Conservation (phyloP, 2,329 filamentous ascomycete species). For the Raffaelea deltoideospora region DNA sequence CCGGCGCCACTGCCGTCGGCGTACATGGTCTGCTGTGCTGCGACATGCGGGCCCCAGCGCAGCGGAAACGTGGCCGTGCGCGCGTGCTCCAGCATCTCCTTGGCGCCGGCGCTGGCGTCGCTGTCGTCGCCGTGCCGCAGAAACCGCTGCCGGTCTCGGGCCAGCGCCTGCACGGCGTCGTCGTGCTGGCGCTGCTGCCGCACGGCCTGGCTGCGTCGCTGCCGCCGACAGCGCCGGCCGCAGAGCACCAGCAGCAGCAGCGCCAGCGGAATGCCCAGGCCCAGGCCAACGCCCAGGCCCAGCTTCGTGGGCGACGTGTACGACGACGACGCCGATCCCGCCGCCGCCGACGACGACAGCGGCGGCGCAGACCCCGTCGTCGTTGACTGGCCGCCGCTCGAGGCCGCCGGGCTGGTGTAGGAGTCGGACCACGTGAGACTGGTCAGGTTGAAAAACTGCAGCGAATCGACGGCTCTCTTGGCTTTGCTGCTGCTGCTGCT, state of each 20-base stretch:
- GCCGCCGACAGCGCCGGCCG: slow-evolving; percentile 32
- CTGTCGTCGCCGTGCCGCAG: slow-evolving; percentile 22
- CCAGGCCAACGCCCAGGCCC: slow-evolving; percentile 49
- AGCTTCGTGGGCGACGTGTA: slow-evolving; percentile 13
- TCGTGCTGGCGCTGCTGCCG: slow-evolving; percentile 22
- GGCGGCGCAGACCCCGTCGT: too few relatives aligned
- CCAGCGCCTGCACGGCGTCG: slow-evolving; percentile 30
- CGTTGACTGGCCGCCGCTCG: slow-evolving; percentile 3
- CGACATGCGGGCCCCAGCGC: slow-evolving; percentile 14
- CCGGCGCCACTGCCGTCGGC: background rate
- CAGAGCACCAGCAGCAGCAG: slow-evolving; percentile 26
- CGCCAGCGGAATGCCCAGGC: slow-evolving; percentile 42
- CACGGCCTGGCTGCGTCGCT: too few relatives aligned
- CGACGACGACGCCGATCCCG: slow-evolving; percentile 1
- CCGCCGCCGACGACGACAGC: slow-evolving; percentile 2
- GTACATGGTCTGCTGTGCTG: too few relatives aligned
- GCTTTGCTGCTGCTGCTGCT: background rate
- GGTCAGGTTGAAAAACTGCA: slow-evolving; percentile 40
- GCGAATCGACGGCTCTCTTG: background rate
- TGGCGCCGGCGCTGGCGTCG: slow-evolving; percentile 33
- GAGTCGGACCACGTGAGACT: slow-evolving; percentile 35
- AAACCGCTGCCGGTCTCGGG: slow-evolving; percentile 33
- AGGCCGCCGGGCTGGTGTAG: slow-evolving; percentile 28
- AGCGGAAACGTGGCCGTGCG: slow-evolving; percentile 14
- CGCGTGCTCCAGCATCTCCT: background rate